These are phyloP conservation scores for Flaveria floridana DNA, from an alignment of 140 eudicot species.

Conservation along the genomic window DNA sequence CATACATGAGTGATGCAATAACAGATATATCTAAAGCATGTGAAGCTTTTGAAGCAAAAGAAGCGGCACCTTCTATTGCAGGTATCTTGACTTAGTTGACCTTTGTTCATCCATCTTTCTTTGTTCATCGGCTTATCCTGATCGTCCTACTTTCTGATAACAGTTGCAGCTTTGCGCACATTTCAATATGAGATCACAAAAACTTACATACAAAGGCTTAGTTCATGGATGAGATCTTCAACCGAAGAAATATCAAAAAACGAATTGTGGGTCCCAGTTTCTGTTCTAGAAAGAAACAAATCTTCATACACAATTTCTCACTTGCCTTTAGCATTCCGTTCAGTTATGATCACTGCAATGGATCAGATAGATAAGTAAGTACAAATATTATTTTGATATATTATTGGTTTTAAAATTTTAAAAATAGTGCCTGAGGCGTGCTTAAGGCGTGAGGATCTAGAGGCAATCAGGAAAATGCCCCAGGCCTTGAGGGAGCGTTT, in stretches of 20 bases:
- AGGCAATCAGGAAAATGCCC: too few relatives aligned
- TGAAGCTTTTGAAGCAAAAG: conserved; percentile 91
- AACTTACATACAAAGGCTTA: conserved; percentile 77
- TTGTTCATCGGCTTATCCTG: conserved; percentile 18
- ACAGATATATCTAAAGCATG: conserved; percentile 74
- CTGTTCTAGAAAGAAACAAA: conserved; percentile 84
- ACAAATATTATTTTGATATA: background rate
- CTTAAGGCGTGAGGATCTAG: too few relatives aligned
- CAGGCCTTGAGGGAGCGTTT: too few relatives aligned
- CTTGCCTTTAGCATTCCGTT: conserved; percentile 88
- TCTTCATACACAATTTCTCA: conserved; percentile 85
- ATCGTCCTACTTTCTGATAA: conserved; percentile 28
- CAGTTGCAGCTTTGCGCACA: conserved; percentile 73
- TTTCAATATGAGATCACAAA: conserved; percentile 77
- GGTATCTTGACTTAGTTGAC: conserved; percentile 41
- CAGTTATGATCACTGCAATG: conserved; percentile 78
- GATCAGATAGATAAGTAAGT: conserved; percentile 83
- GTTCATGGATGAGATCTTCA: conserved; percentile 89
- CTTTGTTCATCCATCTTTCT: conserved; percentile 9
- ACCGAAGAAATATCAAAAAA: conserved; percentile 73
- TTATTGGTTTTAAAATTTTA: too few relatives aligned
- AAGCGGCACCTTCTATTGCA: conserved; percentile 77
- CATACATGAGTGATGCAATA: conserved; percentile 81
- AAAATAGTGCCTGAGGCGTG: too few relatives aligned
- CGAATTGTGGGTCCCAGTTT: conserved; percentile 89